These are phyloP conservation scores for Russula abietina DNA, from an alignment of 768 basidiomycete genomes.

Conservation along the genomic window DNA sequence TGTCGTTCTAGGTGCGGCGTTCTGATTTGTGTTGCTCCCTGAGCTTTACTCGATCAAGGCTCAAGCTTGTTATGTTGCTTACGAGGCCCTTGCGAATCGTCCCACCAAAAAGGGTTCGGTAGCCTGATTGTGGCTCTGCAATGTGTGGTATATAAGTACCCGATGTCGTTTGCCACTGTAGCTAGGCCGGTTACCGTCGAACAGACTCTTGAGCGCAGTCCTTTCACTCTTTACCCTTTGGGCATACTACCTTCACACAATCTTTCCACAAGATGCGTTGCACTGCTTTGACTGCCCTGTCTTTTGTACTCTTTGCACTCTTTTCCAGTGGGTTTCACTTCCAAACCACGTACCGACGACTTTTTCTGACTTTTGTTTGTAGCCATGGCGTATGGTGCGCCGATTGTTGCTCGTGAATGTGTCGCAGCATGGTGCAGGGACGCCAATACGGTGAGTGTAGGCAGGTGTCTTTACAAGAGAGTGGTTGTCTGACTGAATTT, in stretches of 20 bases:
- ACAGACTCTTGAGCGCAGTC: no score
- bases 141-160: not conserved
- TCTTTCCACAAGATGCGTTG: not conserved
- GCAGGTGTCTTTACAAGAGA: not conserved
- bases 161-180: not conserved
- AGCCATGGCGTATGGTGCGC: conserved; percentile 2
- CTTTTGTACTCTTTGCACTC: not conserved
- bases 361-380: not conserved
- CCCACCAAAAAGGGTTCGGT: no score
- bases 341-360: not conserved
- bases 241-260: not conserved
- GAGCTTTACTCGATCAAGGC: not conserved
- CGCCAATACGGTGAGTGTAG: not conserved
- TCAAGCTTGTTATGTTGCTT: not conserved
- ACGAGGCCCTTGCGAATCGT: not conserved
- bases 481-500: no score
- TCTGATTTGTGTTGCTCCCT: not conserved
- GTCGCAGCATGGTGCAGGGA: not conserved
- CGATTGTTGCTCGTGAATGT: not conserved
- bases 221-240: no score
- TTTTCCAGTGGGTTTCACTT: not conserved
- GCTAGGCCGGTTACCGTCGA: not conserved
- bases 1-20: not conserved
- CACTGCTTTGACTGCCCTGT: not conserved
- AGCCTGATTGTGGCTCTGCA: not conserved